Evolutionary conservation across 176 grass and related monocot genomes (phyloP), one percentile per base, ranked within the genome.

Genomic region (Oryza meyeriana): DNA sequence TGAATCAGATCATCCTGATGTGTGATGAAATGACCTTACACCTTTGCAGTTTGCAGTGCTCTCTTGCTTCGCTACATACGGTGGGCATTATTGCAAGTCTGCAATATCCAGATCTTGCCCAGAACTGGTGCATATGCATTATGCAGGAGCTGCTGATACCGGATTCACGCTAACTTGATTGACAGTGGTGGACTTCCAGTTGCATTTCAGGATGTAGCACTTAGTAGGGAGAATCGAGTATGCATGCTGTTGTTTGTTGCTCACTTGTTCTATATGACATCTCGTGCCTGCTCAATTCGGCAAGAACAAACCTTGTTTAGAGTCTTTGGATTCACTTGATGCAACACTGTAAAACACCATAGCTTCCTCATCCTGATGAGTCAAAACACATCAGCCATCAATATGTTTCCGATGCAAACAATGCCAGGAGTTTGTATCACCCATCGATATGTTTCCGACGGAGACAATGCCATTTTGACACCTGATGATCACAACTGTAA

Each of bases 181-280:
- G 30, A 36, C 71, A 65, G 12, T 70, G n/a, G 12, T 10, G 63
- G 66, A 41, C 12, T 69, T 77, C 38, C 36, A 3, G 24, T 26
- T 86, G 35, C 59, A 48, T 67, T 55, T 61, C 69, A 89, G 52
- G 77, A 64, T 83, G 66, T 79, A 79, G 36, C 6, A 1, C 12
- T 12, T 11, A 47, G 58, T 78, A 78, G 66, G 47, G 39, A 74
- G 59, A 57, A 82, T 68, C 79, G 79, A 61, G 39, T 36, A 48
- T 2, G 9, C 25, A 10, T 31, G 20, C 41, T 50, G 25, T 16
- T 86, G 11, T 62, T 86, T 9, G 66, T 22, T 27, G 78, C 72
- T 45, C 33, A 20, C 14, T 71, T 85, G 18, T 71, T 63, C 36
- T 69, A n/a, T 75, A 75, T 80, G 69, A 4, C 35, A 70, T 69